Evolutionary conservation across 2,329 filamentous ascomycete species (phyloP).

Genomic region (Xylariales sp.): DNA sequence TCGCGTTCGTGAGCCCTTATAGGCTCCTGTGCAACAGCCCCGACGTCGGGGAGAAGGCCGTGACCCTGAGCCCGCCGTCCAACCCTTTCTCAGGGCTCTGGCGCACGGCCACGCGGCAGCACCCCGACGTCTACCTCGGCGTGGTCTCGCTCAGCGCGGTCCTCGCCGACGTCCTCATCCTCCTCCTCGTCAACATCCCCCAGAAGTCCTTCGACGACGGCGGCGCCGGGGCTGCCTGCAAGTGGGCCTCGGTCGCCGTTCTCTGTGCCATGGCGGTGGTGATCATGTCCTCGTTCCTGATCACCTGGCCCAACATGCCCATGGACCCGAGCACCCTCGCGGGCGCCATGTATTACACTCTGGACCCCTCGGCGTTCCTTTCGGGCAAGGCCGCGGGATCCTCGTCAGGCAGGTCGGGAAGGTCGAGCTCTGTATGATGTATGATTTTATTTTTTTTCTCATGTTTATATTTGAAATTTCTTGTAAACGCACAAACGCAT

Average conservation of each 20-base stretch:
- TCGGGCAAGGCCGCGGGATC: conserved; percentile 10
- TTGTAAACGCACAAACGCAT: no score
- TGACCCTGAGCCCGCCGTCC: conserved; percentile 32
- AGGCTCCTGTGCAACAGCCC: conserved; percentile 33
- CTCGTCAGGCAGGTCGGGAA: conserved; percentile 10
- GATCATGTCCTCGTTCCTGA: conserved; percentile 33
- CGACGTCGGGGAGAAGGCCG: conserved; percentile 32
- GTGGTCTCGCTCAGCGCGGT: conserved; percentile 36
- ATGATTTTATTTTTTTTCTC: no score
- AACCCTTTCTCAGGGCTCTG: conserved; percentile 42
- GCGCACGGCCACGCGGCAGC: conserved; percentile 25
- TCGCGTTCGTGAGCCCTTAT: conserved; percentile 41
- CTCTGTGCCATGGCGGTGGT: conserved; percentile 38
- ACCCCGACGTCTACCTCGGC: conserved; percentile 33
- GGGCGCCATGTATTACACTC: conserved; percentile 39
- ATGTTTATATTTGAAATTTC: no score
- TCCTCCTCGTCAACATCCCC: conserved; percentile 44
- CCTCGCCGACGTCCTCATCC: conserved; percentile 45
- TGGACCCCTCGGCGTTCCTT: conserved; percentile 1
- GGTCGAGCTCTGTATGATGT: conserved; percentile 8
- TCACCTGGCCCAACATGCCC: conserved; percentile 38
- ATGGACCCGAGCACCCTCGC: conserved; percentile 43
- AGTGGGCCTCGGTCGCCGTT: conserved; percentile 32
- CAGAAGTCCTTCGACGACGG: conserved; percentile 37
- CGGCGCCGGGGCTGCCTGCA: conserved; percentile 34